Conservation (phyloP, 2,329 filamentous ascomycete genomes). For the Colletotrichum brevisporum region DNA sequence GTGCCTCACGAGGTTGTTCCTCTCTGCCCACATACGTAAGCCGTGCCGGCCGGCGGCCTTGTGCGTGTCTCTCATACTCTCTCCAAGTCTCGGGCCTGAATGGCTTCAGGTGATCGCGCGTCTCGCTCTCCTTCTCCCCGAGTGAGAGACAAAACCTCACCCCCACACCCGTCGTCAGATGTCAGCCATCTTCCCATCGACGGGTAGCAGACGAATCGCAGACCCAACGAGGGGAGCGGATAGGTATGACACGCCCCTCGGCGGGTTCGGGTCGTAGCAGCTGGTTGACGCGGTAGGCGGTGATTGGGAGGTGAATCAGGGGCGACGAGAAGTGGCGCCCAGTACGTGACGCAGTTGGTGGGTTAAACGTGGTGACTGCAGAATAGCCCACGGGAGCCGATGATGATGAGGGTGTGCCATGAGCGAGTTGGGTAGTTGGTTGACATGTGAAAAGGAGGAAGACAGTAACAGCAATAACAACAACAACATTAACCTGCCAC, state of each 20-base stretch:
- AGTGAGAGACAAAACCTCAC: background rate
- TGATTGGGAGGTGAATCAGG: slow-evolving; percentile 37
- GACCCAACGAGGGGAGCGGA: background rate
- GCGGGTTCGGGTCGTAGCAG: slow-evolving; percentile 20
- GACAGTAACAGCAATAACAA: background rate
- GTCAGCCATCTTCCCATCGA: background rate
- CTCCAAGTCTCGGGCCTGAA: background rate
- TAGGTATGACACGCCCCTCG: slow-evolving; percentile 30
- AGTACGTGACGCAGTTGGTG: slow-evolving; percentile 24
- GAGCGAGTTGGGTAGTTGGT: background rate
- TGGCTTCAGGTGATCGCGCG: slow-evolving; percentile 1
- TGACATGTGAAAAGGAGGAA: slow-evolving; percentile 38
- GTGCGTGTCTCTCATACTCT: background rate
- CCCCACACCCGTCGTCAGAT: slow-evolving; percentile 8
- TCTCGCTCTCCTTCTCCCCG: background rate
- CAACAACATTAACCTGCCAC: too few relatives aligned
- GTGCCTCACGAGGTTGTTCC: too few relatives aligned
- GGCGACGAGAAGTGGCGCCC: slow-evolving; percentile 16
- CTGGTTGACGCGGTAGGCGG: slow-evolving; percentile 31
- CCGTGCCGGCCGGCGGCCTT: background rate
- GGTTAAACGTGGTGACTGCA: slow-evolving; percentile 28
- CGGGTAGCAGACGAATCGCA: slow-evolving; percentile 19
- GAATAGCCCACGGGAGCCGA: slow-evolving; percentile 4
- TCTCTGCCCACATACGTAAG: too few relatives aligned
- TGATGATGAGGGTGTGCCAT: slow-evolving; percentile 1